Percentiles rank a stretch among this genome's conserved stretches.
Evolutionary conservation across 805 yeast genomes (phyloP).

Genomic region (Blastobotrys peoriensis): DNA sequence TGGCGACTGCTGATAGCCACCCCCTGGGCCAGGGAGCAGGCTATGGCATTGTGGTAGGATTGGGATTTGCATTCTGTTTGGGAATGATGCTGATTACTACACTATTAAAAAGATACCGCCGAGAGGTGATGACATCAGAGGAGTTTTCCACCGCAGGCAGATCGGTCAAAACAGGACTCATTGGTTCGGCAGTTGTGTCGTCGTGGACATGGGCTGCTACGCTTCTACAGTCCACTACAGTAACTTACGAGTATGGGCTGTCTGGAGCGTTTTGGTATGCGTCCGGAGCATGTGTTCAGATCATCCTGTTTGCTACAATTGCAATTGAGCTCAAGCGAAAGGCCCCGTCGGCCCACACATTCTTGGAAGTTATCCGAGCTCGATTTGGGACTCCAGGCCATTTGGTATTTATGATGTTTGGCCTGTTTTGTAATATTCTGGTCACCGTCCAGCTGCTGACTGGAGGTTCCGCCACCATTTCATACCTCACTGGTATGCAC

Average conservation of each 20-base stretch:
- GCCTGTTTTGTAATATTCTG: constrained; percentile 77
- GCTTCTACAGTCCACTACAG: constrained; percentile 65
- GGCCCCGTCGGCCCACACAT: constrained; percentile 91
- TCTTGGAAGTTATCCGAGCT: constrained; percentile 72
- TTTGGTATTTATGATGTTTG: constrained; percentile 56
- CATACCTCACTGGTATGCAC: constrained; percentile 75
- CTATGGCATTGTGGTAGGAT: constrained; percentile 80
- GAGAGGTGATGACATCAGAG: constrained; percentile 85
- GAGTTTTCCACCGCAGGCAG: constrained; percentile 93
- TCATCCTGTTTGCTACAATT: constrained; percentile 74
- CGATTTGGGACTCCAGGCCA: constrained; percentile 80
- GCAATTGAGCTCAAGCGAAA: constrained; percentile 85
- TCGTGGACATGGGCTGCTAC: constrained; percentile 96
- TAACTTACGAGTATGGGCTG: constrained; percentile 72
- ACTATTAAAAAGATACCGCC: constrained; percentile 68
- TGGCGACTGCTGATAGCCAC: neutral
- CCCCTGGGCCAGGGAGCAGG: constrained; percentile 73
- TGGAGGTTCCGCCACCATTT: constrained; percentile 83
- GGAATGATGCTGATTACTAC: constrained; percentile 77
- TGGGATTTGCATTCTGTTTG: constrained; percentile 58
- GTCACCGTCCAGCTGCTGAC: constrained; percentile 90
- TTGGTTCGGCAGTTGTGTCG: constrained; percentile 85
- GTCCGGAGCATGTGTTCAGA: constrained; percentile 86
- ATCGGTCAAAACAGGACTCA: constrained; percentile 75
- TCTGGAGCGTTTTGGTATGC: constrained; percentile 81